Conservation (phyloP, 768 basidiomycete genomes). For the Hypholoma fasciculare region DNA sequence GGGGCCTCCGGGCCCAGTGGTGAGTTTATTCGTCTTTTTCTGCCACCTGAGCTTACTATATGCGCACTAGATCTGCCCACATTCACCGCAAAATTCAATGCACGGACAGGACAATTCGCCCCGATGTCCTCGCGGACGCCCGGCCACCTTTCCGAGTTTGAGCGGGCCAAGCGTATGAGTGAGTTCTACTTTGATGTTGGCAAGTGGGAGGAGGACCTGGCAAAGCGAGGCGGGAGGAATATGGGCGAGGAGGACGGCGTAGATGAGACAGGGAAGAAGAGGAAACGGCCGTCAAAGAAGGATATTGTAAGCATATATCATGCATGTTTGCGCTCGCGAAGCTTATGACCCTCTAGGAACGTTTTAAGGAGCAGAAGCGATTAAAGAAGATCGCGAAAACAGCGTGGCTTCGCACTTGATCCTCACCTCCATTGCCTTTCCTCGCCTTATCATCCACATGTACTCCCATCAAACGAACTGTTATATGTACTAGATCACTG, state of each 20-base stretch:
- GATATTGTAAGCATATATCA: conserved; percentile 60
- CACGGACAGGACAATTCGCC: conserved; percentile 78
- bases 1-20: conserved; percentile 28
- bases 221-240: conserved; percentile 38
- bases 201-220: conserved; percentile 77
- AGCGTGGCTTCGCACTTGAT: conserved; percentile 76
- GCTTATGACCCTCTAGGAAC: conserved; percentile 50
- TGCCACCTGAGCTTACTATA: neutral
- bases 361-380: conserved; percentile 81
- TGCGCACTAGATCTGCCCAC: conserved; percentile 30
- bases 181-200: conserved; percentile 84
- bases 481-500: too few relatives aligned
- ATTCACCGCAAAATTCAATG: conserved; percentile 77
- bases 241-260: conserved; percentile 41
- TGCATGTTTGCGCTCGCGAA: neutral
- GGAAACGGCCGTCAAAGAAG: conserved; percentile 79
- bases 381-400: conserved; percentile 87
- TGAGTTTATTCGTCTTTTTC: conserved; percentile 8
- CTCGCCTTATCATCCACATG: neutral
- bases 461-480: neutral
- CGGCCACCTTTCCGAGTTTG: conserved; percentile 75
- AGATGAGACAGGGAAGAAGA: conserved; percentile 64
- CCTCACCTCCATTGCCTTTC: neutral
- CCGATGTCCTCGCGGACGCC: conserved; percentile 69
- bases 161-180: conserved; percentile 84